Percentiles rank a stretch among this genome's conserved stretches.
Conservation (phyloP, 495 filamentous ascomycete genomes). For the Neurospora sp. region DNA sequence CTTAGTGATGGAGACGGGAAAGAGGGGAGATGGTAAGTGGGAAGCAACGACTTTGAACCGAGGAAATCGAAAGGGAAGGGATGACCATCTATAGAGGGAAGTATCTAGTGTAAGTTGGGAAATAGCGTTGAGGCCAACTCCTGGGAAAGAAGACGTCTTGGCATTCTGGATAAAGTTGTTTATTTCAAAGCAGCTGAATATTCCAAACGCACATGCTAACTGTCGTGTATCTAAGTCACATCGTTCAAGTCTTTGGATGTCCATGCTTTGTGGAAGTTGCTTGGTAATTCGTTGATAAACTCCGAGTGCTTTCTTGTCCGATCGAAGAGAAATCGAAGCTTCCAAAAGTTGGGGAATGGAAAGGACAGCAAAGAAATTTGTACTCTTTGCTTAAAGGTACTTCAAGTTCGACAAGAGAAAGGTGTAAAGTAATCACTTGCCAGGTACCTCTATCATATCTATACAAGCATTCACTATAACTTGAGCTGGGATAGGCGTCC, state of each 20-base stretch:
- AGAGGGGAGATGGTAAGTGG: neutral
- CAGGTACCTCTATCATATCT: neutral
- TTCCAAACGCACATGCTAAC: neutral
- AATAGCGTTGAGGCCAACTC: neutral
- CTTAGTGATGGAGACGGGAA: neutral
- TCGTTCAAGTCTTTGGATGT: neutral
- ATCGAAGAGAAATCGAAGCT: neutral
- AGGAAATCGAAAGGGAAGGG: neutral
- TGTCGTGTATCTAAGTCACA: neutral
- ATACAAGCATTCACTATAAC: neutral
- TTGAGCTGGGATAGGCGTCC: neutral
- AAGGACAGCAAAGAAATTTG: neutral
- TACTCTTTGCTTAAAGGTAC: neutral
- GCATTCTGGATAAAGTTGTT: neutral
- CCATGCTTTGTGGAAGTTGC: too few relatives aligned
- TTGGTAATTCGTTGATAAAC: neutral
- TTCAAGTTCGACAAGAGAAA: accelerated
- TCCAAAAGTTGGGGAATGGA: neutral
- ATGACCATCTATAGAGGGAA: neutral
- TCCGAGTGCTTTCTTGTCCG: neutral
- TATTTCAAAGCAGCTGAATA: neutral
- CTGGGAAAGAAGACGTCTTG: neutral
- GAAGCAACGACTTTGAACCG: neutral
- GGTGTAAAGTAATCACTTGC: neutral
- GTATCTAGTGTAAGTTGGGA: neutral